Conservation (phyloP, 2,329 filamentous ascomycete genomes). For the Claviceps capensis region DNA sequence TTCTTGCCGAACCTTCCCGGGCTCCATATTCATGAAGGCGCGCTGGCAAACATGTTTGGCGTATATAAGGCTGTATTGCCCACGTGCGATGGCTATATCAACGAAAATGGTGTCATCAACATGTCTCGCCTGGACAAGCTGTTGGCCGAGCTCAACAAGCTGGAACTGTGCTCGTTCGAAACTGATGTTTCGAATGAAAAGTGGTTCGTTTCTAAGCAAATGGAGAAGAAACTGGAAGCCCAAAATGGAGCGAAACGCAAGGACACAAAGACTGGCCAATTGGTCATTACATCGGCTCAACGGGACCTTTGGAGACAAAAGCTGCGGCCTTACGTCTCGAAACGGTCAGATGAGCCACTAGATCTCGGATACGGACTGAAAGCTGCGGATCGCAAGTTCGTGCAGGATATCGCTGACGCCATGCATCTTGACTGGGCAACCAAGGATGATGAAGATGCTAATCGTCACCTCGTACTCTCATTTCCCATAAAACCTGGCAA, state of each 20-base stretch:
- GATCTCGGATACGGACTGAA: conserved; percentile 62
- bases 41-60: conserved; percentile 91
- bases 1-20: conserved; percentile 94
- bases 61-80: conserved; percentile 88
- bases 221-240: conserved; percentile 46
- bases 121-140: conserved; percentile 64
- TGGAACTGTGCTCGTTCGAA: conserved; percentile 89
- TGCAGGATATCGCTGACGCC: conserved; percentile 66
- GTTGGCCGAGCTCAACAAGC: conserved; percentile 71
- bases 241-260: conserved; percentile 45
- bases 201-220: conserved; percentile 82
- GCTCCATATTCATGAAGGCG: conserved; percentile 96
- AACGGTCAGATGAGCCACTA: conserved; percentile 48
- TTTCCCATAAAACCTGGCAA: conserved; percentile 38
- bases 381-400: conserved; percentile 82
- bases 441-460: conserved; percentile 40
- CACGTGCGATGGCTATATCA: conserved; percentile 84
- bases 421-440: conserved; percentile 45
- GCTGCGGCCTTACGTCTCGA: conserved; percentile 71
- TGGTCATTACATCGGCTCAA: conserved; percentile 67
- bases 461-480: conserved; percentile 36
- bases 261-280: conserved; percentile 39
- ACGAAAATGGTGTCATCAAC: conserved; percentile 88
- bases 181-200: conserved; percentile 74
- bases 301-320: conserved; percentile 67